Conservation (phyloP, 805 yeast species). For the Spathaspora arborariae region DNA sequence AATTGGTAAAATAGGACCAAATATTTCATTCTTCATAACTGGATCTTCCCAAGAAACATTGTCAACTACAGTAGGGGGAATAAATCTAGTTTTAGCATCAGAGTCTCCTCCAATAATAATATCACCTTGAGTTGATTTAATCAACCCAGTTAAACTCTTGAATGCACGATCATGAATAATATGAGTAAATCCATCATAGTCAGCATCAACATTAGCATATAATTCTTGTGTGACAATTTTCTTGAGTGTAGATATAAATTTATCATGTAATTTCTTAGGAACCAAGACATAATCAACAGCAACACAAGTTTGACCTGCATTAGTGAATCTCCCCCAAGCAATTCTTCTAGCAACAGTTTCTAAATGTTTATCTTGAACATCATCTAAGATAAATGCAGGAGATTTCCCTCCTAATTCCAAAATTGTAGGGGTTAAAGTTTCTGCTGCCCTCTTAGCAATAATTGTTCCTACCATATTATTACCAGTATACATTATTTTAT, state of each 20-base stretch:
- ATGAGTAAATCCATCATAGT: conserved; percentile 44
- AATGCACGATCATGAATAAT: conserved; percentile 55
- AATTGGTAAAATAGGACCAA: conserved; percentile 84
- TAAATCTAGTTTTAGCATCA: conserved; percentile 39
- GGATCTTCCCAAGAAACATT: conserved; percentile 64
- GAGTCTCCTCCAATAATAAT: conserved; percentile 46
- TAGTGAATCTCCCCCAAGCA: conserved; percentile 73
- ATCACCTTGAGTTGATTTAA: conserved; percentile 50
- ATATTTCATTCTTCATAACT: conserved; percentile 71
- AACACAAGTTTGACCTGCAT: conserved; percentile 89
- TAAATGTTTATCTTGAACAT: conserved; percentile 41
- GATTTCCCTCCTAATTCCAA: conserved; percentile 93
- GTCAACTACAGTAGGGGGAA: conserved; percentile 72
- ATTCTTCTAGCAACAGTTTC: conserved; percentile 53
- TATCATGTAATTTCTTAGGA: conserved; percentile 53
- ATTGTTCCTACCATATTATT: conserved; percentile 70
- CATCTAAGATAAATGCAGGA: conserved; percentile 68
- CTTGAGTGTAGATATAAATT: conserved; percentile 43
- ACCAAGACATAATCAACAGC: conserved; percentile 80
- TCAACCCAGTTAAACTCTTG: conserved; percentile 39
- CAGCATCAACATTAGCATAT: conserved; percentile 33
- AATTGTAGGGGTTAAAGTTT: conserved; percentile 72
- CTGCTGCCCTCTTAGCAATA: conserved; percentile 79
- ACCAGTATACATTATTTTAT: conserved; percentile 86
- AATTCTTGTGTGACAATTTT: conserved; percentile 39